These are phyloP conservation scores for Daedalea quercina DNA, from an alignment of 768 basidiomycete genomes.

Conservation along the genomic window DNA sequence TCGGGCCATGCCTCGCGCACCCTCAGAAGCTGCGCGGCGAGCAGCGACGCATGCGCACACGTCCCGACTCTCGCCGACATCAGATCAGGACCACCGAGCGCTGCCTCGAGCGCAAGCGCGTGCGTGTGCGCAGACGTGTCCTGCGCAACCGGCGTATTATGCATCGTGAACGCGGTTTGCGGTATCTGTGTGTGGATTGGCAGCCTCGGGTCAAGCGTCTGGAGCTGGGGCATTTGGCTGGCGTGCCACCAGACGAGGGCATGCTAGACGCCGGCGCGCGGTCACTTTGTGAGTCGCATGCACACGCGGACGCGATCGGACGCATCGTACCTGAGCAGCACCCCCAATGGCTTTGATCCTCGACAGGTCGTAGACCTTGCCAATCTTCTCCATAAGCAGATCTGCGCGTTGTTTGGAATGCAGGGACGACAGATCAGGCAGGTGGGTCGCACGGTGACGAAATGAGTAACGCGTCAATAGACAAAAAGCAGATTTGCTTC, in stretches of 20 bases:
- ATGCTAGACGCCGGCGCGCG: constrained; percentile 30
- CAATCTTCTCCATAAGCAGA: constrained; percentile 66
- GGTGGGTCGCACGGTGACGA: constrained; percentile 6
- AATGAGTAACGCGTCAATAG: constrained; percentile 18
- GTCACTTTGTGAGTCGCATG: background rate
- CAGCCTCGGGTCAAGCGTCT: constrained; percentile 64
- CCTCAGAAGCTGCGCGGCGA: constrained; percentile 70
- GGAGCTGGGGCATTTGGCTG: constrained; percentile 64
- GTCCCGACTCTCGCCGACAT: constrained; percentile 76
- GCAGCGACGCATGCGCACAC: constrained; percentile 59
- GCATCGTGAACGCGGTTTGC: constrained; percentile 59
- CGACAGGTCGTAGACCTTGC: constrained; percentile 60
- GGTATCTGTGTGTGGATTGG: constrained; percentile 66
- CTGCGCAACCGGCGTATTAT: constrained; percentile 69
- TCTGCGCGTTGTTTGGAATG: constrained; percentile 34
- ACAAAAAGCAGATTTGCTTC: constrained; percentile 48
- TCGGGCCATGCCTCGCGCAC: constrained; percentile 79
- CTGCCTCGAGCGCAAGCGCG: constrained; percentile 66
- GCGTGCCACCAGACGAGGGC: constrained; percentile 88
- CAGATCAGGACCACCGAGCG: constrained; percentile 70
- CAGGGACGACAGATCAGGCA: constrained; percentile 2
- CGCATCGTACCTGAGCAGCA: constrained; percentile 58
- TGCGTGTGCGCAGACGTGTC: constrained; percentile 80
- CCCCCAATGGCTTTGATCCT: constrained; percentile 75
- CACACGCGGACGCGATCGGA: constrained; percentile 1